Base-by-base conservation (phyloP, 2,329 filamentous ascomycete genomes). In the Byssochlamys sp. region DNA sequence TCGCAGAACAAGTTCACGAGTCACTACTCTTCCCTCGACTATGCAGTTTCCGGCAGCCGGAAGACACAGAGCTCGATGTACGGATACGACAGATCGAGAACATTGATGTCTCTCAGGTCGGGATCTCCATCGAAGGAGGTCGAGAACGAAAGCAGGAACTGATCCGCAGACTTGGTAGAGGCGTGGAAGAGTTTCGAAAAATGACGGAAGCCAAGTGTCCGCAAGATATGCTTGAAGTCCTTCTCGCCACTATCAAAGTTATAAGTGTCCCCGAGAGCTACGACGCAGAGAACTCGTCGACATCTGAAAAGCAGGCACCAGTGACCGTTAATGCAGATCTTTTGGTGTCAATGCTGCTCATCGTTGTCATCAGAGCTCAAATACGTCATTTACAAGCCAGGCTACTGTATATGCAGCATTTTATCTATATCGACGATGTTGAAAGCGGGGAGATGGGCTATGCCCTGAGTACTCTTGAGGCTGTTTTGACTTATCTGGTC, bases 341-440 rank as follows among this genome's bases (percentile, higher is more conserved):
- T 0, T 78, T 99, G 28, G 94, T 99, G 1, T 96, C 94, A 0
- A 77, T 99, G 59, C 80, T 99, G 12, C 80, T 99, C 24, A 86
- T 95, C 60, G 91, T 99, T 14, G 89, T 99, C 10, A 97, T 99
- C 60, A 84, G 92, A 61, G 90, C 92, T 10, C 89, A 94, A 59
- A 85, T 95, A 27, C 85, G 89, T 58, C 87, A 96, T 72, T 78
- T 99, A 7, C 90, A 96, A 66, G 91, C 94, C 2, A 84, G 92
- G 24, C 77, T 99, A 52, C 80, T 88, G n/a, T 99, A 97, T 70
- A 96, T 97, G 81, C 88, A 92, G 50, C 90, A 95, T 67, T 99
- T 96, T 69, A 94, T 96, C 63, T 99, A 96, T 73, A 91, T 96
- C 54, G 94, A 97, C 65, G 94, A 99, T 73, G 91, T 99, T 7